Evolutionary conservation across 768 basidiomycete species (phyloP).

Genomic region (Mycena vulgaris): DNA sequence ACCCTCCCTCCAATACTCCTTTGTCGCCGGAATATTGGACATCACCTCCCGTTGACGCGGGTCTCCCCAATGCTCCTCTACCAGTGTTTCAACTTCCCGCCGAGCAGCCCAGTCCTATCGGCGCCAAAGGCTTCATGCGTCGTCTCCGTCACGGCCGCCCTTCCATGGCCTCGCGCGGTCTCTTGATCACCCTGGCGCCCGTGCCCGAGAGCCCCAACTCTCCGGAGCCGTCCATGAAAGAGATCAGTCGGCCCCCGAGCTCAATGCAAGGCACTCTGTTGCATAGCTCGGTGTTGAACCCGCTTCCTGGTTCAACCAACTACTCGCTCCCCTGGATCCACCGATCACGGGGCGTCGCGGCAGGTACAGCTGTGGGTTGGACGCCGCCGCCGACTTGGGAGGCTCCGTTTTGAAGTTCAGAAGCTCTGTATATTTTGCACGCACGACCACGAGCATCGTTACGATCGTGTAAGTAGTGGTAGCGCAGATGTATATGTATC

Average conservation of each 20-base stretch:
- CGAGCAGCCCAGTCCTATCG: background rate
- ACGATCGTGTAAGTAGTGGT: too few relatives aligned
- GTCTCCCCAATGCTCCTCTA: background rate
- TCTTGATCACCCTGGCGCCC: slow-evolving; percentile 28
- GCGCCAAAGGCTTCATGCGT: slow-evolving; percentile 34
- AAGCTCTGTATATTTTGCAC: too few relatives aligned
- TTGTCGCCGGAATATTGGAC: background rate
- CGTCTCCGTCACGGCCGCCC: slow-evolving; percentile 21
- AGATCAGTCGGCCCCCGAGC: slow-evolving; percentile 30
- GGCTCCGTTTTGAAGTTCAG: background rate
- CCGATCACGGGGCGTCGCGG: background rate
- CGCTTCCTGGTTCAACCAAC: background rate
- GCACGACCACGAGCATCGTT: too few relatives aligned
- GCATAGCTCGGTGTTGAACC: background rate
- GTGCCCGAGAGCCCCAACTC: slow-evolving; percentile 17
- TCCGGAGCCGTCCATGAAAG: background rate
- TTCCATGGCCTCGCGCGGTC: slow-evolving; percentile 28
- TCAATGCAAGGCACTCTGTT: background rate
- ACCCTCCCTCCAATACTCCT: background rate
- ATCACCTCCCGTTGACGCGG: background rate
- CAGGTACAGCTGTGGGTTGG: background rate
- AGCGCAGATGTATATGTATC: too few relatives aligned
- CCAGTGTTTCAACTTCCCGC: background rate
- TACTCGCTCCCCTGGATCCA: slow-evolving; percentile 33
- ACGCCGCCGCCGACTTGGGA: background rate